Evolutionary conservation across 129 eudicot species (phyloP).

Genomic region (Centella asiatica): DNA sequence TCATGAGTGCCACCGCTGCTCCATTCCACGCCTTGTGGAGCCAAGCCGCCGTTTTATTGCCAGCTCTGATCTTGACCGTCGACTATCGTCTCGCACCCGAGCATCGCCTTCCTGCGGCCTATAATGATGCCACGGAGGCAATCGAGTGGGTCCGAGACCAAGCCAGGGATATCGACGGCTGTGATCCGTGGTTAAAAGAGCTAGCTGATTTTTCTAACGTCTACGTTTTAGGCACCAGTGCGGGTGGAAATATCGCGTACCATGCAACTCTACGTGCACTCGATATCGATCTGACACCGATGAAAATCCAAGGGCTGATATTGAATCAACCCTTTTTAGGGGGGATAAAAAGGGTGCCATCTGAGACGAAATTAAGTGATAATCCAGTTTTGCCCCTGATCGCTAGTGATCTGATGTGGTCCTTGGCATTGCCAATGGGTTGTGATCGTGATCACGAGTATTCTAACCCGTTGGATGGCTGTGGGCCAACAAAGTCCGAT

Average conservation of each 20-base stretch:
- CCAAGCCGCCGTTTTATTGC: slow-evolving; percentile 25
- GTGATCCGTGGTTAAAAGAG: slow-evolving; percentile 52
- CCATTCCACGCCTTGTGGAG: slow-evolving; percentile 44
- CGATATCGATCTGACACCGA: slow-evolving; percentile 31
- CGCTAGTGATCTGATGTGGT: slow-evolving; percentile 61
- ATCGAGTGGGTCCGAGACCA: slow-evolving; percentile 46
- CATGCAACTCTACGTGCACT: slow-evolving; percentile 40
- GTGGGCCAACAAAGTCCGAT: slow-evolving; percentile 7
- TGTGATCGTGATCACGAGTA: slow-evolving; percentile 49
- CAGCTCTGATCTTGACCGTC: slow-evolving; percentile 52
- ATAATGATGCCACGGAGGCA: slow-evolving; percentile 67
- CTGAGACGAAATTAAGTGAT: slow-evolving; percentile 31
- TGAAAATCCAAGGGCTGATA: slow-evolving; percentile 47
- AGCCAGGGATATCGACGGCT: slow-evolving; percentile 18
- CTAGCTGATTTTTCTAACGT: slow-evolving; percentile 41
- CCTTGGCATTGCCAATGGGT: slow-evolving; percentile 42
- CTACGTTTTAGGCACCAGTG: slow-evolving; percentile 48
- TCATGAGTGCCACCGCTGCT: slow-evolving; percentile 36
- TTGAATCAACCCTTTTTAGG: slow-evolving; percentile 46
- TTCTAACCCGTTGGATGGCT: slow-evolving; percentile 31
- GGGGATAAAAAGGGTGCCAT: slow-evolving; percentile 38
- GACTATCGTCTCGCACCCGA: too few relatives aligned
- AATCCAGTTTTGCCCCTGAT: slow-evolving; percentile 38
- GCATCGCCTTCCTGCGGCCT: slow-evolving; percentile 68
- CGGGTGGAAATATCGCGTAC: slow-evolving; percentile 54